Percentiles rank a stretch among this genome's conserved stretches.
Conservation (phyloP, 352 stramenopile genomes). For the Pythium rhizo-oryzae region DNA sequence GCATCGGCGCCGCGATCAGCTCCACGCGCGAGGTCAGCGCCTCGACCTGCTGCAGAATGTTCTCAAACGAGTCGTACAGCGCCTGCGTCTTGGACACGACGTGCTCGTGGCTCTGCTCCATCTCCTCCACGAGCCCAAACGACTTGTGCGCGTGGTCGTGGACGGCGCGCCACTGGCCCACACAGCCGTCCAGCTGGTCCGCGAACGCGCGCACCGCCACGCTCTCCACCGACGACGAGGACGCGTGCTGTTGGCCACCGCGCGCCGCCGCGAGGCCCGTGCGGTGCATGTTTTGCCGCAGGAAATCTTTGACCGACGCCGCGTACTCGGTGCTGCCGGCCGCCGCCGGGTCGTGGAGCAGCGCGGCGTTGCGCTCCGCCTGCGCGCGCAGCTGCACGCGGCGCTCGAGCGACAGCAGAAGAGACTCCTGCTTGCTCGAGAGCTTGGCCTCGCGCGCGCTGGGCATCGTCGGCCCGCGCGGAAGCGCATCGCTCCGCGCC, state of each 20-base stretch:
- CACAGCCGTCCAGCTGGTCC: constrained; percentile 35
- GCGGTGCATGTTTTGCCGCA: constrained; percentile 22
- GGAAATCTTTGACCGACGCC: constrained; percentile 50
- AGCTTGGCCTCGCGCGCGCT: constrained; percentile 49
- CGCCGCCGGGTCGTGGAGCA: constrained; percentile 29
- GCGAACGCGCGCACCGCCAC: constrained; percentile 29
- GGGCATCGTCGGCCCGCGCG: constrained; percentile 20
- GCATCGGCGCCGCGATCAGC: constrained; percentile 65
- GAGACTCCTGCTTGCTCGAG: constrained; percentile 45
- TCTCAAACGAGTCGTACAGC: constrained; percentile 81
- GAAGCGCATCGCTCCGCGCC: not conserved
- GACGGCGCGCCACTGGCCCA: constrained; percentile 44
- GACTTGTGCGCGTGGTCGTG: constrained; percentile 60
- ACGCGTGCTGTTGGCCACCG: not conserved
- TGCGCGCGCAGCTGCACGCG: constrained; percentile 58
- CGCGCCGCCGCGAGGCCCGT: not conserved
- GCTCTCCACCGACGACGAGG: not conserved
- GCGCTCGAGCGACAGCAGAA: constrained; percentile 64
- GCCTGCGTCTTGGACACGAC: constrained; percentile 75
- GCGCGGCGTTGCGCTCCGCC: constrained; percentile 42
- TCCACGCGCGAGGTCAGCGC: constrained; percentile 58
- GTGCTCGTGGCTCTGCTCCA: constrained; percentile 81
- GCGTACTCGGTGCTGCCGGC: constrained; percentile 3
- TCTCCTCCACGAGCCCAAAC: constrained; percentile 71
- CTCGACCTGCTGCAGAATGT: constrained; percentile 41